Percentiles rank a stretch among this genome's conserved stretches.
Conservation (phyloP, 495 filamentous ascomycete species). For the Glarea lozoyensis region DNA sequence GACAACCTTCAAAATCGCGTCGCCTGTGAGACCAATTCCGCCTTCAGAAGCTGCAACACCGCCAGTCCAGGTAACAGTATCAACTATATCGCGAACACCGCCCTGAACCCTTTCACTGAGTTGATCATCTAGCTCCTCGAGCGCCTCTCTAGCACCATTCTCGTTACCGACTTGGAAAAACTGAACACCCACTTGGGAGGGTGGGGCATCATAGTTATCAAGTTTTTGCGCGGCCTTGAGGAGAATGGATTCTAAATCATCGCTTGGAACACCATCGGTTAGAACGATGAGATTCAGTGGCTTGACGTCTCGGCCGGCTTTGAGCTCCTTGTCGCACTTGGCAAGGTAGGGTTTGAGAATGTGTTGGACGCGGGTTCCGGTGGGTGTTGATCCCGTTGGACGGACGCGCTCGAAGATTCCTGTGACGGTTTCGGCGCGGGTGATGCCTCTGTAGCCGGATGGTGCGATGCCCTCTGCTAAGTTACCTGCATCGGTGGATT, state of each 20-base stretch:
- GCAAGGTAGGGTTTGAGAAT: constrained; percentile 64
- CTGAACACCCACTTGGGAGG: constrained; percentile 89
- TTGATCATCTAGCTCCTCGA: constrained; percentile 73
- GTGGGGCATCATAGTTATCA: constrained; percentile 60
- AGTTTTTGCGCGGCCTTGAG: constrained; percentile 57
- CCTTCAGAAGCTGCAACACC: constrained; percentile 19
- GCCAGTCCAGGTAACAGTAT: constrained; percentile 72
- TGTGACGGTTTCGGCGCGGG: constrained; percentile 38
- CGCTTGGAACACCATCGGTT: constrained; percentile 80
- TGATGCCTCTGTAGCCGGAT: constrained; percentile 50
- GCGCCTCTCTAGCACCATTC: constrained; percentile 46
- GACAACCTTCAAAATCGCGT: constrained; percentile 67
- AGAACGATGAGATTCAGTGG: constrained; percentile 92
- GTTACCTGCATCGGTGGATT: constrained; percentile 16
- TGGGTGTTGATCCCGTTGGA: constrained; percentile 63
- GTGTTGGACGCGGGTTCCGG: constrained; percentile 60
- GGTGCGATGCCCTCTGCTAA: constrained; percentile 24
- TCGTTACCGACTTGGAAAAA: constrained; percentile 95
- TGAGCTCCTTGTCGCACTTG: constrained; percentile 29
- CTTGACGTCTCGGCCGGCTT: constrained; percentile 47
- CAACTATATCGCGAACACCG: constrained; percentile 78
- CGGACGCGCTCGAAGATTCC: constrained; percentile 57
- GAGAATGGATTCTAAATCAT: constrained; percentile 68
- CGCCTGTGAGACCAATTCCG: constrained; percentile 37
- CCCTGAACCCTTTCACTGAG: constrained; percentile 43